Evolutionary conservation across 164 flowering plant species (phyloP).

Genomic region (Chloranthus sessilifolius): DNA sequence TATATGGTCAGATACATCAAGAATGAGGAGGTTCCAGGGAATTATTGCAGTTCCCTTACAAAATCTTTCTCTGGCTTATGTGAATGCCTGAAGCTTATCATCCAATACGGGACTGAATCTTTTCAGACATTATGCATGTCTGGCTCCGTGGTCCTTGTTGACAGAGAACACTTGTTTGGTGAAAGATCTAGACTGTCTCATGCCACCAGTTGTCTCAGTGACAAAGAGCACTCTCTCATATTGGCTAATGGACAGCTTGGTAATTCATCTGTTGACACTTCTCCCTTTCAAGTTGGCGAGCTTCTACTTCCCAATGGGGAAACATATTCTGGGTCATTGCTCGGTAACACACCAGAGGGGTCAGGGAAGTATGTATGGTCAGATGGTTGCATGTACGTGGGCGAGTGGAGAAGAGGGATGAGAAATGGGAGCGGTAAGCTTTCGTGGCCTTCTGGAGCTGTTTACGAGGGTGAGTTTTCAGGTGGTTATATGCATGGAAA

Average conservation of each 20-base stretch:
- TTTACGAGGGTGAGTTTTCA: constrained; percentile 88
- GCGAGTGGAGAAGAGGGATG: constrained; percentile 96
- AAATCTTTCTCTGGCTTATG: constrained; percentile 5
- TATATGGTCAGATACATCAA: constrained; percentile 10
- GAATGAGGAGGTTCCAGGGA: constrained; percentile 6
- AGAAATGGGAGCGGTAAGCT: constrained; percentile 73
- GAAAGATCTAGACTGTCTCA: constrained; percentile 57
- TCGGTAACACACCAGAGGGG: constrained; percentile 78
- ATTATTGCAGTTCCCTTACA: constrained; percentile 3
- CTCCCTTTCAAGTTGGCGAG: constrained; percentile 59
- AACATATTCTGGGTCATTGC: constrained; percentile 67
- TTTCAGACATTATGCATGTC: constrained; percentile 85
- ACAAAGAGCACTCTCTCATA: constrained; percentile 20
- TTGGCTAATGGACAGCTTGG: constrained; percentile 43
- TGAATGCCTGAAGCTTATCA: constrained; percentile 17
- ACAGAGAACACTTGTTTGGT: constrained; percentile 34
- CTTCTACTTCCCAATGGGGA: constrained; percentile 70
- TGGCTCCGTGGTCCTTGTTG: constrained; percentile 59
- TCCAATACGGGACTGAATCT: constrained; percentile 22
- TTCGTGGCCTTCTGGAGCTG: constrained; percentile 72
- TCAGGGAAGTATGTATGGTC: constrained; percentile 79
- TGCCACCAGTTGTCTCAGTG: constrained; percentile 29
- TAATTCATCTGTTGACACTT: constrained; percentile 35
- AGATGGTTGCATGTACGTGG: constrained; percentile 78
- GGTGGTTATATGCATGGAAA: constrained; percentile 88